Evolutionary conservation across 2,329 filamentous ascomycete genomes (phyloP).

Genomic region (Epichloe festucae): DNA sequence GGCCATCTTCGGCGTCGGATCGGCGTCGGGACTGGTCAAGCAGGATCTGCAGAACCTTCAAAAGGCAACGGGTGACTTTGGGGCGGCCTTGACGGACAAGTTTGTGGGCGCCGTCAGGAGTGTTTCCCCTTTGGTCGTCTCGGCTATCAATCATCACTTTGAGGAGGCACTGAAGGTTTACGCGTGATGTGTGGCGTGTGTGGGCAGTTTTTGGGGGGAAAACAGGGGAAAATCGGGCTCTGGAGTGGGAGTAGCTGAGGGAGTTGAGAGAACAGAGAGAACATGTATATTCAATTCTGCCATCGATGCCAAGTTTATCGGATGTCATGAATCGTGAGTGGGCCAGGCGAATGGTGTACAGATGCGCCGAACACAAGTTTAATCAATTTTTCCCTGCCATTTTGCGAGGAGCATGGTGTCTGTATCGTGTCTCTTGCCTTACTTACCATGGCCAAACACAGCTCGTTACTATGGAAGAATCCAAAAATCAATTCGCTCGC

Average conservation of each 20-base stretch:
- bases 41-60: background rate
- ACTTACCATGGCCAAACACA: too few relatives aligned
- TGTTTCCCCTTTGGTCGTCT: background rate
- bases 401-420: too few relatives aligned
- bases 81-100: background rate
- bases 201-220: background rate
- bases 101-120: background rate
- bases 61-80: background rate
- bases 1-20: background rate
- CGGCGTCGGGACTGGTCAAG: constrained; percentile 1
- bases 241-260: background rate
- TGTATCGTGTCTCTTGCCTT: too few relatives aligned
- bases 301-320: too few relatives aligned
- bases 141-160: constrained; percentile 1
- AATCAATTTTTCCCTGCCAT: too few relatives aligned
- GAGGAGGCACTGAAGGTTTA: background rate
- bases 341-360: too few relatives aligned
- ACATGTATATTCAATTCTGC: too few relatives aligned
- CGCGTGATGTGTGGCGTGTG: background rate
- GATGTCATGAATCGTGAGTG: too few relatives aligned
- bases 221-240: background rate
- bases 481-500: too few relatives aligned
- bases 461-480: too few relatives aligned
- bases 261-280: too few relatives aligned
- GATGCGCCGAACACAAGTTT: too few relatives aligned